Conservation (phyloP, 177 flowering plant genomes). For the Vitis hybrid region DNA sequence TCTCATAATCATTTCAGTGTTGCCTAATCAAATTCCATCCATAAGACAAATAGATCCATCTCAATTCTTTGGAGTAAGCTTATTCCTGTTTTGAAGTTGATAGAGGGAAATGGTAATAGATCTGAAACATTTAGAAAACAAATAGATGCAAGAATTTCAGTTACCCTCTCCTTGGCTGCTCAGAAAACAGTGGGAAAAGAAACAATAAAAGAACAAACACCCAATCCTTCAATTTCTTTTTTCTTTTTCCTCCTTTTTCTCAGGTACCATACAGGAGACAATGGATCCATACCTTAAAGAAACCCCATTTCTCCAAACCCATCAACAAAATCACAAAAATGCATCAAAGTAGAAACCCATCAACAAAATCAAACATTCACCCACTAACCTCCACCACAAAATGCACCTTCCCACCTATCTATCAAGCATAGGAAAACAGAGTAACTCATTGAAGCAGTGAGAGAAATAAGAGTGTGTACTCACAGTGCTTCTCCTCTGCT, state of each 20-base stretch:
- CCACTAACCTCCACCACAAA: neutral
- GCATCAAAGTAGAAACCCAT: neutral
- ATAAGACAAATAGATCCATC: neutral
- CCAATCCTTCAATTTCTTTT: too few species aligned
- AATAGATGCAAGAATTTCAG: neutral
- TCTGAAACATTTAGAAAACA: neutral
- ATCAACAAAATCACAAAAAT: slow-evolving; percentile 3
- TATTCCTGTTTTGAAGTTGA: neutral
- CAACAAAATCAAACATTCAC: neutral
- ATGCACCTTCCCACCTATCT: too few species aligned
- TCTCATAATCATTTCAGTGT: too few species aligned
- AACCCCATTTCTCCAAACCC: neutral
- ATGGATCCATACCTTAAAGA: neutral
- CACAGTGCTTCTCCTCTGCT: slow-evolving; percentile 71
- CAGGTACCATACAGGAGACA: slow-evolving; percentile 6
- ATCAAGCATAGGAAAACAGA: neutral
- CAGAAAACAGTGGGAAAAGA: neutral
- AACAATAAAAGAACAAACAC: neutral
- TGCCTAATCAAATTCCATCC: neutral
- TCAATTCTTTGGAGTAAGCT: neutral
- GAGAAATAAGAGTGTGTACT: slow-evolving; percentile 10
- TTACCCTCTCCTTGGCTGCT: neutral
- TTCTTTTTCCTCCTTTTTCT: slow-evolving; percentile 1
- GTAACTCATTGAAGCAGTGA: neutral
- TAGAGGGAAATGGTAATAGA: neutral